A percentile compares a stretch with the other conserved stretches of the same genome.
phyloP scores from a whole-genome alignment of 164 flowering plant genomes.

The Liquidambar formosana region DNA sequence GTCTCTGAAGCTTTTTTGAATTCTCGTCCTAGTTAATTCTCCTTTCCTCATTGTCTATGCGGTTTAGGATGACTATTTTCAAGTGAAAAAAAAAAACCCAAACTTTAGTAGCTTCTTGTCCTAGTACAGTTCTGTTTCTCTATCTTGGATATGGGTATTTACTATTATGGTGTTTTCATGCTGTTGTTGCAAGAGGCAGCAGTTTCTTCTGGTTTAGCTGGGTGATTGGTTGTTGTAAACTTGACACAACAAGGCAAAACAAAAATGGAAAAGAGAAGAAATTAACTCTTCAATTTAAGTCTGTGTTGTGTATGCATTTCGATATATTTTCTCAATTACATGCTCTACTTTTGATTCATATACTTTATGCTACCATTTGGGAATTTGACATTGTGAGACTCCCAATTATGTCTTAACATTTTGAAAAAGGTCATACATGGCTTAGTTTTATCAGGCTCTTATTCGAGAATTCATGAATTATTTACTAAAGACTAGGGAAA shows the following conservation, averaged over 20 bases:
- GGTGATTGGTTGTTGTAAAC: slow-evolving; percentile 19
- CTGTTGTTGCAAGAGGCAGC: neutral
- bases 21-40: slow-evolving; percentile 38
- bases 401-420: too few relatives aligned
- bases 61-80: slow-evolving; percentile 42
- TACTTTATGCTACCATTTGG: neutral
- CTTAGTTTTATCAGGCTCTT: too few relatives aligned
- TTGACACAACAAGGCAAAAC: slow-evolving; percentile 19
- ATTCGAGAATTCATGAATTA: too few relatives aligned
- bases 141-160: slow-evolving; percentile 26
- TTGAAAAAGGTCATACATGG: too few relatives aligned
- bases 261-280: slow-evolving; percentile 16
- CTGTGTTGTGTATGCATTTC: neutral
- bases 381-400: too few relatives aligned
- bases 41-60: slow-evolving; percentile 35
- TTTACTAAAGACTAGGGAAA: too few relatives aligned
- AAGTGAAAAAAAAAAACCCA: slow-evolving; percentile 26
- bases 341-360: neutral
- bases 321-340: neutral
- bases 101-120: slow-evolving; percentile 45
- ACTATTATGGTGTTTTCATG: slow-evolving; percentile 23
- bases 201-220: neutral
- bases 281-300: slow-evolving; percentile 12
- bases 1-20: slow-evolving; percentile 16
- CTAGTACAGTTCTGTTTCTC: slow-evolving; percentile 26